Evolutionary conservation across 2,329 filamentous ascomycete species (phyloP).

Genomic region (Curvularia lunata): DNA sequence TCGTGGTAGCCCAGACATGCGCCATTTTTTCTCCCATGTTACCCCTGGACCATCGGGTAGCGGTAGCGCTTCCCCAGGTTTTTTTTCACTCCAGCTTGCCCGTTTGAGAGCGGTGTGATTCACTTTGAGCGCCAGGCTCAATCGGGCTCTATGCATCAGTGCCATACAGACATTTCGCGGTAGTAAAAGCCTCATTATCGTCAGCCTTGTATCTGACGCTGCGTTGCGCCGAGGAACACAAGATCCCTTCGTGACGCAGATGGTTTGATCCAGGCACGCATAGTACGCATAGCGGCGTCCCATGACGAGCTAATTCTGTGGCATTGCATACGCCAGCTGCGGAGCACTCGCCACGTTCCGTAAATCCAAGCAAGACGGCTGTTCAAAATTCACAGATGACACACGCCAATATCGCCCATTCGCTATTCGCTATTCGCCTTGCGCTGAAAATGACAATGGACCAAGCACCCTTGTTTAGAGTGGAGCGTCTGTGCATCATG

Average conservation of each 20-base stretch:
- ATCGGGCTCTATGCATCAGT: constrained; percentile 28
- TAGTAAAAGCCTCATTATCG: constrained; percentile 21
- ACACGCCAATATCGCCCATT: constrained; percentile 38
- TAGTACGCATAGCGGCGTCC: constrained; percentile 12
- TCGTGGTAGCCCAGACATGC: constrained; percentile 23
- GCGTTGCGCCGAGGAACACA: constrained; percentile 12
- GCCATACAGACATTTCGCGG: constrained; percentile 22
- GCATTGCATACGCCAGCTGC: constrained; percentile 18
- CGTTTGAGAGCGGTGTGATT: constrained; percentile 30
- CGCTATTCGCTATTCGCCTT: constrained; percentile 25
- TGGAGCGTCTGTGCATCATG: constrained; percentile 26
- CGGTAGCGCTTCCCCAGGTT: constrained; percentile 28
- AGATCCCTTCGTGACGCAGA: constrained; percentile 19
- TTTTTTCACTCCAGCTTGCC: constrained; percentile 28
- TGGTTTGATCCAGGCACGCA: constrained; percentile 7
- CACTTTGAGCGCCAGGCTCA: constrained; percentile 25
- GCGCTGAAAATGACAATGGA: constrained; percentile 38
- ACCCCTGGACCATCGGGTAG: constrained; percentile 18
- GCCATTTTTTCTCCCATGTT: constrained; percentile 30
- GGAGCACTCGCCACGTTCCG: constrained; percentile 34
- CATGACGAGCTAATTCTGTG: constrained; percentile 25
- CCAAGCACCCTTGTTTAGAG: constrained; percentile 32
- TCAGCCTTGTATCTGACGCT: constrained; percentile 5
- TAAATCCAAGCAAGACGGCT: constrained; percentile 16
- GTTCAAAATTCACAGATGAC: constrained; percentile 30